phyloP scores from a whole-genome alignment of 768 basidiomycete species.

The Suillus occidentalis region DNA sequence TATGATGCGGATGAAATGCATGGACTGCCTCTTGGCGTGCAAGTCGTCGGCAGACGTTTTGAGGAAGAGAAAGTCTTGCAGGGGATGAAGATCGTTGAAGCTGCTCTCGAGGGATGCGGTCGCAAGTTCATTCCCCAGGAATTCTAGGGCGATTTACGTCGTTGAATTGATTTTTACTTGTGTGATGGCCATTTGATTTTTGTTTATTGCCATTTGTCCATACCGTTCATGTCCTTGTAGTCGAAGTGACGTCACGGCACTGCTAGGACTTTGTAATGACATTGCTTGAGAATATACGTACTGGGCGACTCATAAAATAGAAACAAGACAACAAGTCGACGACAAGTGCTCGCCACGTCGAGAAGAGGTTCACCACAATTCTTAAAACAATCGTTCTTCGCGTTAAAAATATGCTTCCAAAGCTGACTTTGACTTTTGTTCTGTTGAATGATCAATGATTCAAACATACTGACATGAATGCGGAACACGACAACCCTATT shows the following conservation, averaged over 20 bases:
- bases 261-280: too few relatives aligned
- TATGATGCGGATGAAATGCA: constrained; percentile 66
- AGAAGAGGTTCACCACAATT: neutral
- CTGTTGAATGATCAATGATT: neutral
- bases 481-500: neutral
- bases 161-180: neutral
- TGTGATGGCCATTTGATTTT: neutral
- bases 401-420: neutral
- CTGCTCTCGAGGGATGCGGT: constrained; percentile 23
- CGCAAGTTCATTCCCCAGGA: constrained; percentile 22
- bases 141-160: constrained; percentile 13
- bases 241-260: too few relatives aligned
- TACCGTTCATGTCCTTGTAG: neutral
- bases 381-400: neutral
- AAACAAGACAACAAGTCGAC: neutral
- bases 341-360: neutral
- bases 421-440: neutral
- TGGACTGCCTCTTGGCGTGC: constrained; percentile 67
- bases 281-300: neutral
- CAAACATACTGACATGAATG: neutral
- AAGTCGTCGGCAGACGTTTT: constrained; percentile 58
- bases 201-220: neutral
- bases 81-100: constrained; percentile 62
- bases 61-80: constrained; percentile 76
- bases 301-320: neutral